phyloP scores from a whole-genome alignment of 2,329 filamentous ascomycete species.

The Leptographium flavum region DNA sequence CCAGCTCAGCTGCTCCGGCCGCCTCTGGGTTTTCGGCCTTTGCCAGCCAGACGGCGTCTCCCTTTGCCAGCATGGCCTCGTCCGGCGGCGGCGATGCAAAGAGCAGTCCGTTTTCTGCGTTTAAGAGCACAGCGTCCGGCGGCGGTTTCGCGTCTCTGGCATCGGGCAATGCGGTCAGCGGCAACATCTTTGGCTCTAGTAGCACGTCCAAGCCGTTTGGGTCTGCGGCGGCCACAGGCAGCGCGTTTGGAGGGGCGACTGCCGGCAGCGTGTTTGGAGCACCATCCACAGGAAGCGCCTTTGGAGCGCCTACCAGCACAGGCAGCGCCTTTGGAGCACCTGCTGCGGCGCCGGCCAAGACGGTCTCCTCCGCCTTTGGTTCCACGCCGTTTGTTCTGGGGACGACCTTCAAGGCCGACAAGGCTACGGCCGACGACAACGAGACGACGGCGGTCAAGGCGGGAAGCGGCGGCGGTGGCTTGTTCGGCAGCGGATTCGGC shows the following conservation, averaged over 20 bases:
- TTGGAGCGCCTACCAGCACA: constrained; percentile 1
- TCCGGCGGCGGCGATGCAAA: constrained; percentile 10
- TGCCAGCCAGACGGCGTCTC: constrained; percentile 8
- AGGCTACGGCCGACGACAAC: constrained; percentile 43
- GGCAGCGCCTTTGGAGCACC: constrained; percentile 23
- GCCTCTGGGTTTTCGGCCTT: constrained; percentile 14
- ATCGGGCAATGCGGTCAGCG: constrained; percentile 7
- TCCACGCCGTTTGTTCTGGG: constrained; percentile 51
- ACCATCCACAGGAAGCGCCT: no score
- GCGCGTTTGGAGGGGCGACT: constrained; percentile 8
- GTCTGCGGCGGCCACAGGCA: constrained; percentile 13
- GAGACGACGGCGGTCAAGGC: constrained; percentile 27
- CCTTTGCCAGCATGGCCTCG: constrained; percentile 14
- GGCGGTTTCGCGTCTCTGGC: constrained; percentile 39
- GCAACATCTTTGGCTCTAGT: constrained; percentile 22
- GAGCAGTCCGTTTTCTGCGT: constrained; percentile 12
- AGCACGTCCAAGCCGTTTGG: constrained; percentile 20
- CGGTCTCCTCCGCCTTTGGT: constrained; percentile 25
- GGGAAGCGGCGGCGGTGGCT: constrained; percentile 16
- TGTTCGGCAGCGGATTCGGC: constrained; percentile 50
- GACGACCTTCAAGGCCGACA: constrained; percentile 53
- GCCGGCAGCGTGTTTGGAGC: constrained; percentile 19
- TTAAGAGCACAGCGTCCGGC: constrained; percentile 13
- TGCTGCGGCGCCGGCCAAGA: constrained; percentile 23
- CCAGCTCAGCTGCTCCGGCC: constrained; percentile 17